These are phyloP conservation scores for Ogataea sp. DNA, from an alignment of 805 yeast genomes.

Conservation along the genomic window DNA sequence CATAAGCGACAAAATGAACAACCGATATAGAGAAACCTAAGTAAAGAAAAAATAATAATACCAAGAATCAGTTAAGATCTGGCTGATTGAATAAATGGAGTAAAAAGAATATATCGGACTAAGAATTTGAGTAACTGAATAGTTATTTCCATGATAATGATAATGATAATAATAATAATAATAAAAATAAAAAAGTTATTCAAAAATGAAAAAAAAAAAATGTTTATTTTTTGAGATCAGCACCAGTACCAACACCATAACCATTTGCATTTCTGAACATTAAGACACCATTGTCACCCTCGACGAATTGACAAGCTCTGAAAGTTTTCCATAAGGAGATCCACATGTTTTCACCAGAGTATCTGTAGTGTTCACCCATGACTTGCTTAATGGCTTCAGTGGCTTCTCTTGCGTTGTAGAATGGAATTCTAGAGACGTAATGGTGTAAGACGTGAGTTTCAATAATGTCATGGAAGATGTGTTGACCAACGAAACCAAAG, in stretches of 20 bases:
- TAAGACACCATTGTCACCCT: slow-evolving; percentile 55
- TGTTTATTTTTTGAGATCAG: background rate
- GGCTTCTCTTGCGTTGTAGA: slow-evolving; percentile 48
- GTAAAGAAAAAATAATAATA: too few relatives aligned
- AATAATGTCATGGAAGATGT: slow-evolving; percentile 49
- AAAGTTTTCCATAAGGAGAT: slow-evolving; percentile 45
- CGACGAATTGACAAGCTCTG: slow-evolving; percentile 66
- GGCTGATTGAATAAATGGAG: too few relatives aligned
- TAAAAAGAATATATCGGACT: too few relatives aligned
- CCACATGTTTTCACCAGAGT: slow-evolving; percentile 51
- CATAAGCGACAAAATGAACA: too few relatives aligned
- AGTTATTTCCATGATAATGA: too few relatives aligned
- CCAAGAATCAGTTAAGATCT: too few relatives aligned
- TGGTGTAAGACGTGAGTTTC: slow-evolving; percentile 54
- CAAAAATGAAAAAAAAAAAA: background rate
- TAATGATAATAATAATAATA: background rate
- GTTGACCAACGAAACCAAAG: slow-evolving; percentile 50
- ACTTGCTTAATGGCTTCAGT: slow-evolving; percentile 42
- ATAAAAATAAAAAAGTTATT: background rate
- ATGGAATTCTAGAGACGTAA: slow-evolving; percentile 47
- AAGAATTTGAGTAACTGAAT: too few relatives aligned
- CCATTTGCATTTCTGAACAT: slow-evolving; percentile 57
- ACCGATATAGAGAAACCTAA: too few relatives aligned
- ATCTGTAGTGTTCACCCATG: slow-evolving; percentile 43
- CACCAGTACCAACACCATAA: slow-evolving; percentile 28